phyloP scores from a whole-genome alignment of 768 basidiomycete species.

The Ramaria rubella region DNA sequence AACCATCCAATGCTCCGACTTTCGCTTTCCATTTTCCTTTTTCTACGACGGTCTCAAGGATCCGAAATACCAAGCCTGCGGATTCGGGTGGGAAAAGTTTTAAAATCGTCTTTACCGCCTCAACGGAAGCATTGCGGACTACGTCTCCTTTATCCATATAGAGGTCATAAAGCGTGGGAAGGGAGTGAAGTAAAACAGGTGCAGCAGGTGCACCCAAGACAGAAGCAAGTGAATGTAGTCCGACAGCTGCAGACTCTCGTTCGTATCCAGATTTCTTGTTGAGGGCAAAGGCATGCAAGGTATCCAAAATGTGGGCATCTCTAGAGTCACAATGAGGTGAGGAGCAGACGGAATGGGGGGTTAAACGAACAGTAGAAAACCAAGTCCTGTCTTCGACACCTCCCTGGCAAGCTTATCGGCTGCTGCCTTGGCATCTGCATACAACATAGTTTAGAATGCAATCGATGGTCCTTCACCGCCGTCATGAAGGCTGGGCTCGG shows the following conservation, averaged over 20 bases:
- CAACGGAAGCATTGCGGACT: slow-evolving; percentile 72
- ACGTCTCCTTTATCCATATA: slow-evolving; percentile 94
- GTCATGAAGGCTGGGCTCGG: no score
- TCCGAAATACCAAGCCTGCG: slow-evolving; percentile 57
- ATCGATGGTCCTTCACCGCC: no score
- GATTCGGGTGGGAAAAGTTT: slow-evolving; percentile 82
- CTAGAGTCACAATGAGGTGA: slow-evolving; percentile 30
- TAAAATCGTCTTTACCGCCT: slow-evolving; percentile 77
- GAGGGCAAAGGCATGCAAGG: slow-evolving; percentile 60
- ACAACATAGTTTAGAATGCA: slow-evolving; percentile 12
- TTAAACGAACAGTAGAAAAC: slow-evolving; percentile 49
- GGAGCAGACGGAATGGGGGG: slow-evolving; percentile 2
- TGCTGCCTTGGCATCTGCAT: slow-evolving; percentile 75
- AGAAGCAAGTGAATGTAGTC: slow-evolving; percentile 65
- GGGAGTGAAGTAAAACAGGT: slow-evolving; percentile 69
- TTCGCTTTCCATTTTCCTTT: slow-evolving; percentile 92
- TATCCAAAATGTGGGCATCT: slow-evolving; percentile 53
- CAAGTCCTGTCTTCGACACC: slow-evolving; percentile 55
- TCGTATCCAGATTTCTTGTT: slow-evolving; percentile 87
- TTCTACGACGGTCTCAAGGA: slow-evolving; percentile 68
- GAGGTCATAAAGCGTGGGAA: slow-evolving; percentile 73
- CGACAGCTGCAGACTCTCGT: slow-evolving; percentile 81
- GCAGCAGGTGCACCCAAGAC: slow-evolving; percentile 64
- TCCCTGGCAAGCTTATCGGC: slow-evolving; percentile 75
- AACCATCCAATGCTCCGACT: slow-evolving; percentile 85